Conservation (phyloP, 2,329 filamentous ascomycete species). For the Botrytis galanthina region DNA sequence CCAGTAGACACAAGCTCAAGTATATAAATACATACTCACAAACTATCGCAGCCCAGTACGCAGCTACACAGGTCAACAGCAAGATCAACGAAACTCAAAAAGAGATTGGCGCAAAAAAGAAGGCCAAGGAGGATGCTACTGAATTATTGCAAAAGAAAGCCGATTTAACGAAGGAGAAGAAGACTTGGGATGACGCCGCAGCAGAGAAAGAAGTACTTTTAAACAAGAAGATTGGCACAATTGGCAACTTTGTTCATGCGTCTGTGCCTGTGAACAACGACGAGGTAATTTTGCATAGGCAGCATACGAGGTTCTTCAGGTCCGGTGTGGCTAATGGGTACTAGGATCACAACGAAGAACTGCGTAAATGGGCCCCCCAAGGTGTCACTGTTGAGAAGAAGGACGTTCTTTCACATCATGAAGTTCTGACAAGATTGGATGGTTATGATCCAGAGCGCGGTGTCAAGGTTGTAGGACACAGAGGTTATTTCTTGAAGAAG, state of each 20-base stretch:
- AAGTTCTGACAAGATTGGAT: slow-evolving; percentile 82
- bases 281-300: slow-evolving; percentile 52
- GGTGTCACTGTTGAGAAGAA: slow-evolving; percentile 72
- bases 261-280: slow-evolving; percentile 80
- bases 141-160: slow-evolving; percentile 77
- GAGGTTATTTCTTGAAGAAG: slow-evolving; percentile 86
- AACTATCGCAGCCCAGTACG: slow-evolving; percentile 60
- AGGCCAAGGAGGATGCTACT: slow-evolving; percentile 85
- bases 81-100: slow-evolving; percentile 89
- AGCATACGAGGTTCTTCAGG: neutral
- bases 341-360: slow-evolving; percentile 74
- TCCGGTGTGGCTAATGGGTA: slow-evolving; percentile 9
- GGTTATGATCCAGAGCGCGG: slow-evolving; percentile 92
- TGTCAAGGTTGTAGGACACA: slow-evolving; percentile 90
- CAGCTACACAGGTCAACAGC: slow-evolving; percentile 73
- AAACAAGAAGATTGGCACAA: slow-evolving; percentile 74
- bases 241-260: slow-evolving; percentile 90
- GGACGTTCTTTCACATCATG: slow-evolving; percentile 84
- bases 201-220: slow-evolving; percentile 71
- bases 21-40: slow-evolving; percentile 13
- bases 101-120: slow-evolving; percentile 88
- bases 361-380: slow-evolving; percentile 78
- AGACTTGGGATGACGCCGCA: slow-evolving; percentile 71
- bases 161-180: slow-evolving; percentile 77
- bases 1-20: slow-evolving; percentile 14